Evolutionary conservation across 2,329 filamentous ascomycete species (phyloP).

Genomic region (Simplicillium sp.): DNA sequence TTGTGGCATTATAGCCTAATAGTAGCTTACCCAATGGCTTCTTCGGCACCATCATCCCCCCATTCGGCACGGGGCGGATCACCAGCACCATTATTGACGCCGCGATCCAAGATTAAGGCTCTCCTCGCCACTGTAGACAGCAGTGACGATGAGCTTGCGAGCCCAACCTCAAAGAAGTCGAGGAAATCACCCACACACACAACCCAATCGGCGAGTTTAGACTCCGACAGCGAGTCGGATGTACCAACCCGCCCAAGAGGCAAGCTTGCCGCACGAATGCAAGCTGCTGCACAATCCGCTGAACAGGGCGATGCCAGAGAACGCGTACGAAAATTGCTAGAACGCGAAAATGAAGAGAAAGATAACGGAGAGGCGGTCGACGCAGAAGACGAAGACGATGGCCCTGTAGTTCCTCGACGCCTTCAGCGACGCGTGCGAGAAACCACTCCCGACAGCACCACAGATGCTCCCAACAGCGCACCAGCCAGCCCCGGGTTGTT

Average conservation of each 20-base stretch:
- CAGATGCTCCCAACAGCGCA: slow-evolving; percentile 12
- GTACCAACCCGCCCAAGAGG: slow-evolving; percentile 44
- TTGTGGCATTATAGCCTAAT: too few relatives aligned
- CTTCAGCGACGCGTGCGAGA: slow-evolving; percentile 25
- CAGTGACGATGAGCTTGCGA: slow-evolving; percentile 35
- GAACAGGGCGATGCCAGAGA: slow-evolving; percentile 25
- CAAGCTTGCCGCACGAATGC: slow-evolving; percentile 56
- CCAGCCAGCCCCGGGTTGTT: slow-evolving; percentile 39
- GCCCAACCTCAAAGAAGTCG: slow-evolving; percentile 3
- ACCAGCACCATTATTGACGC: slow-evolving; percentile 34
- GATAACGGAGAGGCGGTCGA: slow-evolving; percentile 19
- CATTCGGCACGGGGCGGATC: slow-evolving; percentile 28
- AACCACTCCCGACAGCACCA: slow-evolving; percentile 20
- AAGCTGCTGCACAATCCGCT: slow-evolving; percentile 19
- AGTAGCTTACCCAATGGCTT: slow-evolving; percentile 31
- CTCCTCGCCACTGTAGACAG: slow-evolving; percentile 40
- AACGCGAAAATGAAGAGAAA: slow-evolving; percentile 15
- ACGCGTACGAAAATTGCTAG: slow-evolving; percentile 33
- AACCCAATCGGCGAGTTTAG: not conserved
- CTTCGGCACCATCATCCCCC: slow-evolving; percentile 35
- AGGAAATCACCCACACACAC: slow-evolving; percentile 12
- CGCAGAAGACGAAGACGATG: slow-evolving; percentile 30
- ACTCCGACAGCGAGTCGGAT: slow-evolving; percentile 30
- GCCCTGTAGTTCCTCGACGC: slow-evolving; percentile 30
- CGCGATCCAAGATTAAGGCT: slow-evolving; percentile 44